phyloP scores from a whole-genome alignment of 176 grass and related monocot genomes.

The Musa troglodytarum region DNA sequence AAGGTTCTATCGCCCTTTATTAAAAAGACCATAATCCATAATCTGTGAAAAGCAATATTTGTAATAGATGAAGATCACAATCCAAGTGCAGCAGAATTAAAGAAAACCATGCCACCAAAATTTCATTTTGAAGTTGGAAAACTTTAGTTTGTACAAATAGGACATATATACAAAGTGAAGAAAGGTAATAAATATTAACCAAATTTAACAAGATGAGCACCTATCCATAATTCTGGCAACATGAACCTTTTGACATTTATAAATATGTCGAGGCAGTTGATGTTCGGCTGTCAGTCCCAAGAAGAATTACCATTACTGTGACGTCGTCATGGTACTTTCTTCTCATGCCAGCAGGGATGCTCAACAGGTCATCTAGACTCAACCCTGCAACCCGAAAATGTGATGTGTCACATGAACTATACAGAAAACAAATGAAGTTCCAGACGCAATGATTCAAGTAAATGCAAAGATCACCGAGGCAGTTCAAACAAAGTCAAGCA shows the following conservation, averaged over 20 bases:
- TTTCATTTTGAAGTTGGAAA: no score
- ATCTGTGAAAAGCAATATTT: no score
- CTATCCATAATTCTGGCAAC: no score
- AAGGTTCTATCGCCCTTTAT: no score
- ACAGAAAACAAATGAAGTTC: not conserved
- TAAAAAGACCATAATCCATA: no score
- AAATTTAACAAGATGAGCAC: no score
- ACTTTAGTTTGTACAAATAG: no score
- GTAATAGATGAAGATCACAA: no score
- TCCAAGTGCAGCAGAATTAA: no score
- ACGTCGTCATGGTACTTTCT: conserved; percentile 18
- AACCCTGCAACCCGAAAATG: not conserved
- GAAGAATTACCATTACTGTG: not conserved
- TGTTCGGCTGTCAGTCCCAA: conserved; percentile 1
- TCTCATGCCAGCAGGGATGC: conserved; percentile 3
- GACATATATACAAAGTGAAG: no score
- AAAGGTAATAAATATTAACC: no score
- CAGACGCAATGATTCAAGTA: not conserved
- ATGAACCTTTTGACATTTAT: not conserved
- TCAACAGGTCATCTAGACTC: not conserved
- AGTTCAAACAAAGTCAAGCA: not conserved
- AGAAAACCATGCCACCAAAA: no score
- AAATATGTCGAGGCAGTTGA: conserved; percentile 7
- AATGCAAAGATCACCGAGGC: not conserved
- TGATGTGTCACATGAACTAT: not conserved